phyloP scores from a whole-genome alignment of 257 asterid genomes.

The Solanum tacnaense region DNA sequence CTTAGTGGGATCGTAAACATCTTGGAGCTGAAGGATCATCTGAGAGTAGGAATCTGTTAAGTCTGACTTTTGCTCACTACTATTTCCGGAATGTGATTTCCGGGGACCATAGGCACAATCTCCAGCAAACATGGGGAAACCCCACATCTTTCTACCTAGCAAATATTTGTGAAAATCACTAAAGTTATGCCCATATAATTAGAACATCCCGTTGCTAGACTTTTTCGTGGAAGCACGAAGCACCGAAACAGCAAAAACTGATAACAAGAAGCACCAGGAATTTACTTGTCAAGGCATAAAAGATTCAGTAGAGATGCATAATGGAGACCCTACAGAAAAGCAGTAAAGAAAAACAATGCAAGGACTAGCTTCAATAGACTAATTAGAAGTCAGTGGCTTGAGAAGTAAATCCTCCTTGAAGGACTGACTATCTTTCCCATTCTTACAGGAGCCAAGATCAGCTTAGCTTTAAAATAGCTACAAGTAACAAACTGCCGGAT shows the following conservation, averaged over 20 bases:
- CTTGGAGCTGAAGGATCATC: conserved; percentile 96
- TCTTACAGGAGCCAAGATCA: neutral
- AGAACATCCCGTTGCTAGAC: neutral
- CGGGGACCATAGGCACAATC: conserved; percentile 84
- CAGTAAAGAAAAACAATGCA: neutral
- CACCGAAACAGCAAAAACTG: neutral
- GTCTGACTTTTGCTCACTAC: conserved; percentile 58
- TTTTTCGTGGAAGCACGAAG: neutral
- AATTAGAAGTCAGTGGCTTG: neutral
- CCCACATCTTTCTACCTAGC: conserved; percentile 75
- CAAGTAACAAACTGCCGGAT: neutral
- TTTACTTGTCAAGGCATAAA: neutral
- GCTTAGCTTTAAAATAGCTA: neutral
- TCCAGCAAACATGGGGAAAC: conserved; percentile 91
- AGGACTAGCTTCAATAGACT: neutral
- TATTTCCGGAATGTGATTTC: conserved; percentile 48
- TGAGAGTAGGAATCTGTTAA: conserved; percentile 84
- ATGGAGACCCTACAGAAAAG: neutral
- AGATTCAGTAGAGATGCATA: neutral
- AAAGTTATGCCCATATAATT: neutral
- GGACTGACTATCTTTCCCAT: neutral
- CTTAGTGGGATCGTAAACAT: conserved; percentile 90
- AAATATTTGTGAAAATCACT: neutral
- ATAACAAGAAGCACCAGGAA: neutral
- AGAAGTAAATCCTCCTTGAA: neutral